These are phyloP conservation scores for Dryas alaskensis DNA, from an alignment of 306 rosid species.

Conservation along the genomic window DNA sequence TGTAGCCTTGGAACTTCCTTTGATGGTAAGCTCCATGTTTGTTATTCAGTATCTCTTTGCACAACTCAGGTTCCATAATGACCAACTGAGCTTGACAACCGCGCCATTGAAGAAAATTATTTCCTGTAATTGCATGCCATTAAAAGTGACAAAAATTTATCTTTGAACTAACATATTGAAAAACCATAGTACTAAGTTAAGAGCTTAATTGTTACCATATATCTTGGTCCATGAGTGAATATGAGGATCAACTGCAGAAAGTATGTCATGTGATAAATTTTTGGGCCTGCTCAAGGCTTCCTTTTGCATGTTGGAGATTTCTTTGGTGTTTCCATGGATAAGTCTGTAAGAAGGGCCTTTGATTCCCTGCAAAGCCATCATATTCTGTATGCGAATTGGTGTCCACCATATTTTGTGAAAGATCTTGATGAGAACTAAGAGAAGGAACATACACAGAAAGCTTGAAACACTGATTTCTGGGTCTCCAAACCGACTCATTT, in stretches of 20 bases:
- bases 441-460: background rate
- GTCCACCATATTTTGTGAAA: constrained; percentile 23
- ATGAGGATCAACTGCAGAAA: constrained; percentile 18
- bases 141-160: background rate
- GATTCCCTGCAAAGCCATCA: constrained; percentile 20
- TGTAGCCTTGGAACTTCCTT: background rate
- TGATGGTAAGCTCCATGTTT: constrained; percentile 3
- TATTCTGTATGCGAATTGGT: constrained; percentile 8
- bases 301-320: constrained; percentile 2
- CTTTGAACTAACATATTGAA: background rate
- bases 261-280: constrained; percentile 2
- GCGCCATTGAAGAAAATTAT: constrained; percentile 31
- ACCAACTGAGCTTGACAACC: constrained; percentile 32
- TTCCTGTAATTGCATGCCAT: constrained; percentile 17
- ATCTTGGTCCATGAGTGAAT: constrained; percentile 13
- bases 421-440: background rate
- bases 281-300: constrained; percentile 6
- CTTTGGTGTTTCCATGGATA: constrained; percentile 27
- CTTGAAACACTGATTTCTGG: background rate
- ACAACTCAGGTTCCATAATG: constrained; percentile 26
- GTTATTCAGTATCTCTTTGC: constrained; percentile 32
- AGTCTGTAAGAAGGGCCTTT: constrained; percentile 25
- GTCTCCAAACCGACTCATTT: background rate
- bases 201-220: background rate
- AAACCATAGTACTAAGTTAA: background rate